phyloP scores from a whole-genome alignment of 169 alveolate species.

The Plasmodium malariae region DNA sequence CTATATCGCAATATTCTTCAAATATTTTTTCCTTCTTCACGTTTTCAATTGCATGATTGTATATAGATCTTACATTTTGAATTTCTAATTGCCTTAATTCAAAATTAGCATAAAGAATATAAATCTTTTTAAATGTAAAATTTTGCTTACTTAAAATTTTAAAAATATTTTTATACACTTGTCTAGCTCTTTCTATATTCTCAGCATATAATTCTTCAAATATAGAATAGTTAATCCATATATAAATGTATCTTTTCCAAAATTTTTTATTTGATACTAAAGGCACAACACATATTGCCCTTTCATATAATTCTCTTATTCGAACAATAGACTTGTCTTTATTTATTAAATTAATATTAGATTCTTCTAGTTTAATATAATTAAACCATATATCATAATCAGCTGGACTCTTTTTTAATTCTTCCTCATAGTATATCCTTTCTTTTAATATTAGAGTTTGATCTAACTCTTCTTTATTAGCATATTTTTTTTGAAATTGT shows the following conservation, averaged over 20 bases:
- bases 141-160: constrained; percentile 91
- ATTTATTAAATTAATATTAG: constrained; percentile 81
- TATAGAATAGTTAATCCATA: constrained; percentile 96
- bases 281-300: constrained; percentile 96
- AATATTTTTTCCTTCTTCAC: constrained; percentile 93
- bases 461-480: constrained; percentile 93
- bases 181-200: constrained; percentile 89
- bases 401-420: constrained; percentile 86
- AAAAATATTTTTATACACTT: constrained; percentile 92
- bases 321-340: constrained; percentile 79
- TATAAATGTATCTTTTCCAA: constrained; percentile 95
- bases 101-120: constrained; percentile 93
- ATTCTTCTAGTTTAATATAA: constrained; percentile 95
- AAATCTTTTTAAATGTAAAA: constrained; percentile 94
- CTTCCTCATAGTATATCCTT: constrained; percentile 88
- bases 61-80: constrained; percentile 92
- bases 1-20: constrained; percentile 94
- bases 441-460: constrained; percentile 87
- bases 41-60: constrained; percentile 95
- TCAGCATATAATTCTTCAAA: constrained; percentile 93
- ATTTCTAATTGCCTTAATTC: constrained; percentile 87
- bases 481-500: constrained; percentile 95
- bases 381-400: constrained; percentile 98
- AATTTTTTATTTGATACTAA: constrained; percentile 91
- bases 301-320: constrained; percentile 93